Base-by-base conservation (phyloP, 2,329 filamentous ascomycete genomes). In the Xylariaceae sp. region DNA sequence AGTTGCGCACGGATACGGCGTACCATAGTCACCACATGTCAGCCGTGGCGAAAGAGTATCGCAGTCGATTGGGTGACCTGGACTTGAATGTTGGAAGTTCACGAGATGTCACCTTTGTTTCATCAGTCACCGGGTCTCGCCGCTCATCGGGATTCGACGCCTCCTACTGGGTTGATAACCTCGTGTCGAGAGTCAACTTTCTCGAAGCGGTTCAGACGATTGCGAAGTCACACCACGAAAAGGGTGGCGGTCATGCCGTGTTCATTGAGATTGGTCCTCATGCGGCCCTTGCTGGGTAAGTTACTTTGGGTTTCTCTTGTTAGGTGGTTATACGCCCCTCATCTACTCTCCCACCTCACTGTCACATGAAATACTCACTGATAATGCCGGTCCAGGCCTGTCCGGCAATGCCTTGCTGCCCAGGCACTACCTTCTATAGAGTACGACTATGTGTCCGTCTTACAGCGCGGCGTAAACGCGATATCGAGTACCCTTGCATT, bases 281-380 rank as follows among this genome's bases (percentile, higher is more conserved):
- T 14, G 11, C 34, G 3, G 27, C 38, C 4, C 24, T 44, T 3
- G 31, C 31, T 9, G 35, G 29, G 4, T 15, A 26, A 2, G 14
- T 38, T 7, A 11, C 6, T 24, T 24, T 24, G 21, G 11, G 21
- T 11, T n/a, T n/a, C n/a, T n/a, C n/a, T n/a, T n/a, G n/a, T n/a
- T n/a, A n/a, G n/a, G n/a, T n/a, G n/a, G n/a, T n/a, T n/a, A n/a
- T n/a, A n/a, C n/a, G n/a, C n/a, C n/a, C n/a, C n/a, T n/a, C n/a
- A n/a, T n/a, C n/a, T n/a, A n/a, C n/a, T n/a, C n/a, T n/a, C n/a
- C n/a, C n/a, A n/a, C n/a, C n/a, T n/a, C n/a, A n/a, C n/a, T n/a
- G n/a, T n/a, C n/a, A n/a, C n/a, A 30, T 59, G n/a, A 55, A 55
- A 5, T 49, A 24, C 21, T 24, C 21, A 24, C 55, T 2, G 50